Conservation (phyloP, 2,329 filamentous ascomycete species). For the Fusarium sp. region DNA sequence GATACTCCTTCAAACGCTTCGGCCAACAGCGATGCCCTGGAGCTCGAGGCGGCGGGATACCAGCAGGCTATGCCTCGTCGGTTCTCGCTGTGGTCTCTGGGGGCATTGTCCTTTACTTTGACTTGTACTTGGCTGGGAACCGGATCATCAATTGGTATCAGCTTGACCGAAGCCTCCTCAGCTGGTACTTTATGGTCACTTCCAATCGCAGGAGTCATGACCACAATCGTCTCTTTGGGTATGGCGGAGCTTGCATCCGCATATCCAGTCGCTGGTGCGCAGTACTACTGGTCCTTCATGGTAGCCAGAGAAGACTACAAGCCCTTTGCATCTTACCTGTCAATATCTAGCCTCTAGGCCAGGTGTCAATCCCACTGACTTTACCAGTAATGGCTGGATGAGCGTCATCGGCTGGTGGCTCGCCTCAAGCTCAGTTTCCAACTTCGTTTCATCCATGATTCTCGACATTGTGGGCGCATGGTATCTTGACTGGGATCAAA, state of each 20-base stretch:
- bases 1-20: background rate
- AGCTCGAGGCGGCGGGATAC: conserved; percentile 49
- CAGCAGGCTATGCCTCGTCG: conserved; percentile 47
- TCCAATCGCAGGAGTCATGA: conserved; percentile 44
- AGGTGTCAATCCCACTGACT: rapidly evolving
- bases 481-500: conserved; percentile 62
- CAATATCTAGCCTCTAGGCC: background rate
- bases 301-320: conserved; percentile 39
- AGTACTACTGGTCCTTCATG: conserved; percentile 47
- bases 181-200: conserved; percentile 46
- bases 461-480: conserved; percentile 31
- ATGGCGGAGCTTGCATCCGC: conserved; percentile 45
- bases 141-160: conserved; percentile 46
- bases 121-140: conserved; percentile 49
- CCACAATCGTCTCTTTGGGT: conserved; percentile 41
- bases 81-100: conserved; percentile 45
- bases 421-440: conserved; percentile 36
- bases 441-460: conserved; percentile 40
- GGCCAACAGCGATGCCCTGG: conserved; percentile 40
- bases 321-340: conserved; percentile 43
- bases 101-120: conserved; percentile 46
- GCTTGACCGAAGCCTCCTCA: conserved; percentile 42
- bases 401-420: conserved; percentile 41
- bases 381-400: conserved; percentile 29
- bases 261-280: conserved; percentile 44